Base-by-base conservation (phyloP, 257 asterid species). In the Ligustrum vulgare region DNA sequence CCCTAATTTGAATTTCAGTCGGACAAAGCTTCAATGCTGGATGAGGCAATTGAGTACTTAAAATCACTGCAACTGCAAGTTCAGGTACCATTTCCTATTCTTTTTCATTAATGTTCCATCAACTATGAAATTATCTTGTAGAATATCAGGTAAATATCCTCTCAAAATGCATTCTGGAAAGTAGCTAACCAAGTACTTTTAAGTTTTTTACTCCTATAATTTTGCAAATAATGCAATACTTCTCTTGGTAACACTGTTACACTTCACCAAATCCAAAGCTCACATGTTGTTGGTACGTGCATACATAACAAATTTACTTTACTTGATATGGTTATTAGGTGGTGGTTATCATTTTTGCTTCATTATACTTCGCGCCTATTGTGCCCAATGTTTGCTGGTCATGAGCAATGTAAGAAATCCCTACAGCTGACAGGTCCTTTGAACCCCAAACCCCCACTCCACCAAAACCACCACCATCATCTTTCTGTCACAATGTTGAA, bases 11-110 rank as follows among this genome's bases (percentile, higher is more conserved):
- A 47, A 62, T 81, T 81, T 75, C 88, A 93, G 98, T 84, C 91
- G 0, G 98, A 91, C 82, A 91, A 91, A 79, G 98, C 97, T 60
- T 93, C 98, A 8, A 89, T 93, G 90, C 69, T 93, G 82, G 96
- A 91, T 70, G 98, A 91, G 80, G 96, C 98, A 69, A 92, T 92
- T 35, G 97, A 89, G 76, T 91, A 90, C 83, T 78, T 91, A 83
- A 92, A 93, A 85, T 84, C 97, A 9, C 91, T 93, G 9, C 97
- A 91, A 71, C 54, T 89, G 73, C 97, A 93, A 87, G 91, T 91
- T 35, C 98, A 91, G 97, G 98, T 93, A 81, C 2, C 25, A 49
- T 69, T 69, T 25, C 13, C 69, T 62, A 10, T 12, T 15, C 54
- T n/a, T 15, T 45, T 43, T 45, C 54, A 45, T 13, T 45, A 13